phyloP scores from a whole-genome alignment of 2,329 filamentous ascomycete genomes.

The Lasiodiplodia theobromae region DNA sequence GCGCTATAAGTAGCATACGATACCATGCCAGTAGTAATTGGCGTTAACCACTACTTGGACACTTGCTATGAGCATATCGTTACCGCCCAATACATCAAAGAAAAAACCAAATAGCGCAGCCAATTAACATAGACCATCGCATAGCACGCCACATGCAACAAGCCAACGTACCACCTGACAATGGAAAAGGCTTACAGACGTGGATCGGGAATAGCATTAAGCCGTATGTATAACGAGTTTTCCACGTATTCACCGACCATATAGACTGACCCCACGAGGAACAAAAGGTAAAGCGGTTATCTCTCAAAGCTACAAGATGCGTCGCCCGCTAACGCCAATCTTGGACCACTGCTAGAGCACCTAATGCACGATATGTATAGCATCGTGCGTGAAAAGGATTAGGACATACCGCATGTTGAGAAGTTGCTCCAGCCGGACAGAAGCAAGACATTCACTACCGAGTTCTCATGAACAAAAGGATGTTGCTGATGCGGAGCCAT shows the following conservation, averaged over 20 bases:
- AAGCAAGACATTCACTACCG: conserved; percentile 40
- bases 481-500: conserved; percentile 42
- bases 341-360: conserved; percentile 38
- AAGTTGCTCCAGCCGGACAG: conserved; percentile 35
- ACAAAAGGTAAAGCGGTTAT: conserved; percentile 36
- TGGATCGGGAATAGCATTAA: conserved; percentile 32
- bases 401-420: conserved; percentile 43
- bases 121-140: conserved; percentile 33
- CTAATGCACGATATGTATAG: conserved; percentile 36
- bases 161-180: conserved; percentile 33
- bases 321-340: conserved; percentile 35
- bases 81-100: conserved; percentile 2
- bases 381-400: conserved; percentile 42
- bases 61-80: not conserved
- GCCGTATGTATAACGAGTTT: conserved; percentile 15
- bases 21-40: not conserved
- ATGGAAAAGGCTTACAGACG: conserved; percentile 32
- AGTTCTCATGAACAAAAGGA: conserved; percentile 43
- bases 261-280: not conserved
- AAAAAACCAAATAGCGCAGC: conserved; percentile 33
- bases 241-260: too few species aligned
- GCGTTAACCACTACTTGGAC: not conserved
- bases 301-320: conserved; percentile 44
- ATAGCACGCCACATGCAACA: conserved; percentile 33
- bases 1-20: not conserved